phyloP scores from a whole-genome alignment of 352 stramenopile genomes.

The Phytophthora foliorum region DNA sequence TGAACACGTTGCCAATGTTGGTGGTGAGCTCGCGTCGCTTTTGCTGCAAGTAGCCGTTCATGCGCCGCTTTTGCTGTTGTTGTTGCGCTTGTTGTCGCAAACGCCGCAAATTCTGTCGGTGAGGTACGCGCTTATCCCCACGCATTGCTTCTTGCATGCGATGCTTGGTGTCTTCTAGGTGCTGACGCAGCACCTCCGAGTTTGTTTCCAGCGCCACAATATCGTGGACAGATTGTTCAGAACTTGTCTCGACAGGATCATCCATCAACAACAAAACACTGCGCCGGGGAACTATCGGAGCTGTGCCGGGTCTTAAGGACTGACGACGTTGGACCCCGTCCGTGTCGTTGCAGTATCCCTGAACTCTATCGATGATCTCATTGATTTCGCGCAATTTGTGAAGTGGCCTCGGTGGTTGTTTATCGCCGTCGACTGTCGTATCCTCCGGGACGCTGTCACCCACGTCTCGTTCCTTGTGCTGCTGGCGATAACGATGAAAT shows the following conservation, averaged over 20 bases:
- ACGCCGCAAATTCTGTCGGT: slow-evolving; percentile 45
- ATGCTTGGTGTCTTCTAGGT: slow-evolving; percentile 56
- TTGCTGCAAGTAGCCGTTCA: slow-evolving; percentile 79
- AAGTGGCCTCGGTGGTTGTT: slow-evolving; percentile 32
- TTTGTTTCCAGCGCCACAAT: neutral
- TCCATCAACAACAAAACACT: slow-evolving; percentile 7
- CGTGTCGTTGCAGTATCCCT: slow-evolving; percentile 40
- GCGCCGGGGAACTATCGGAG: slow-evolving; percentile 11
- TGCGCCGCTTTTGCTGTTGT: slow-evolving; percentile 63
- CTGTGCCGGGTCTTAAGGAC: slow-evolving; percentile 27
- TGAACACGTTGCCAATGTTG: slow-evolving; percentile 80
- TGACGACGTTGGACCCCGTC: neutral
- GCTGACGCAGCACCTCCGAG: slow-evolving; percentile 34
- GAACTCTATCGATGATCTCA: slow-evolving; percentile 61
- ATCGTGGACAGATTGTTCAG: neutral
- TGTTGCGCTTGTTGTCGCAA: slow-evolving; percentile 41
- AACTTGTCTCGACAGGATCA: neutral
- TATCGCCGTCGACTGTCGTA: slow-evolving; percentile 5
- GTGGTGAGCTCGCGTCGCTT: slow-evolving; percentile 73
- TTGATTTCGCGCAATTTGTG: slow-evolving; percentile 75
- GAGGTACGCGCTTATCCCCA: slow-evolving; percentile 38
- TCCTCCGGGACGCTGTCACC: slow-evolving; percentile 11
- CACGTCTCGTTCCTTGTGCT: slow-evolving; percentile 2
- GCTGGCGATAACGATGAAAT: slow-evolving; percentile 47
- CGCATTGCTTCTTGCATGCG: slow-evolving; percentile 60